Percentiles rank a stretch among this genome's conserved stretches.
phyloP scores from a whole-genome alignment of 768 basidiomycete species.

The Pisolithus tinctorius region DNA sequence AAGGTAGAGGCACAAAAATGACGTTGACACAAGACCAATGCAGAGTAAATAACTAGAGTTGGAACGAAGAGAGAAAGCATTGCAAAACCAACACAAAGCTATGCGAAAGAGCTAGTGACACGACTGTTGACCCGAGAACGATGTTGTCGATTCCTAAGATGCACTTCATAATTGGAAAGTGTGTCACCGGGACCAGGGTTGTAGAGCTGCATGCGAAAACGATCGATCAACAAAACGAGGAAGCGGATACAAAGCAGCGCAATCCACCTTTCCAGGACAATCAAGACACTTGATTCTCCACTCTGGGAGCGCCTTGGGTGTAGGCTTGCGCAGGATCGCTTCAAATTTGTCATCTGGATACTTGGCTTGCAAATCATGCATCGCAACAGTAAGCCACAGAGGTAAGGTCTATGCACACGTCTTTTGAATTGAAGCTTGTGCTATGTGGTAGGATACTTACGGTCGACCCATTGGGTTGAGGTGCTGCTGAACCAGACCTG shows the following conservation, averaged over 20 bases:
- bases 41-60: slow-evolving; percentile 7
- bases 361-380: slow-evolving; percentile 57
- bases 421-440: slow-evolving; percentile 26
- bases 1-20: slow-evolving; percentile 17
- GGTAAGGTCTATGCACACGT: slow-evolving; percentile 42
- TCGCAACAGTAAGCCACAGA: slow-evolving; percentile 63
- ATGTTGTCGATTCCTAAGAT: slow-evolving; percentile 81
- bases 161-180: slow-evolving; percentile 85
- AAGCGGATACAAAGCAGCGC: not conserved
- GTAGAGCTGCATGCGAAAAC: slow-evolving; percentile 54
- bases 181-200: slow-evolving; percentile 86
- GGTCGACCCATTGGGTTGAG: slow-evolving; percentile 14
- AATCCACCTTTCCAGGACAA: slow-evolving; percentile 83
- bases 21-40: slow-evolving; percentile 18
- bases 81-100: slow-evolving; percentile 6
- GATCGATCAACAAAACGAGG: not conserved
- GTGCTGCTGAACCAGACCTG: slow-evolving; percentile 2
- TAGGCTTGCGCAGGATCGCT: slow-evolving; percentile 57
- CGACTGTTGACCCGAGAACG: slow-evolving; percentile 68
- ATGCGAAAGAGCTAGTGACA: slow-evolving; percentile 14
- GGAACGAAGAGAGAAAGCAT: slow-evolving; percentile 1
- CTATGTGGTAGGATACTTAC: slow-evolving; percentile 17
- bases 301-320: slow-evolving; percentile 53
- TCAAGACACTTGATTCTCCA: slow-evolving; percentile 91
- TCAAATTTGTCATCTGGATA: slow-evolving; percentile 84